Base-by-base conservation (phyloP, 2,329 filamentous ascomycete species). In the Colletotrichum sp. region DNA sequence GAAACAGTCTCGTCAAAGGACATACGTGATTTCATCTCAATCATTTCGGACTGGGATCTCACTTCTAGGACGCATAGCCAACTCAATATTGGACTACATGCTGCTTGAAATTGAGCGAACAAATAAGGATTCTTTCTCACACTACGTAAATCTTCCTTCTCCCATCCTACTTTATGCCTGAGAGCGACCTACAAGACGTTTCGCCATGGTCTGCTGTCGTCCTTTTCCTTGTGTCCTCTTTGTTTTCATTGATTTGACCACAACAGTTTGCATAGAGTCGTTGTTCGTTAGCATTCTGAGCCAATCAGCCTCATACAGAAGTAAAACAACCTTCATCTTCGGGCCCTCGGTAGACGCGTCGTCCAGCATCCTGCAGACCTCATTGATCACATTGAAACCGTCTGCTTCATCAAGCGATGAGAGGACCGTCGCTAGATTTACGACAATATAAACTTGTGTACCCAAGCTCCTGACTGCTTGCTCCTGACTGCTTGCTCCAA, bases 41-140 rank as follows among this genome's bases (percentile, higher is more conserved):
- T 43, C 2, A 9, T 43, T 43, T 1, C 38, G 5, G 9, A 5
- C 38, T n/a, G 18, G 2, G 18, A 43, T 5, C 8, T 6, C 18
- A n/a, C 1, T 38, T 8, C 1, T 18, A 2, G 1, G 16, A 7
- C 16, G 3, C 16, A 0, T 38, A 38, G 16, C 16, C 16, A 38
- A 18, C 4, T 1, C 36, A 18, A 18, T 38, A 5, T 9, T 18
- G 5, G 16, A 38, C 16, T 38, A 9, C 16, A 18, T 38, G 16
- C 36, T 18, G 36, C 36, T 38, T 38, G 13, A 9, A 18, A 5
- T 9, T 9, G 16, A 38, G 16, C 5, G 36, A 9, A 18, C 8
- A 16, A 38, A 38, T 18, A 3, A 6, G 2, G 2, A 38, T 38
- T 38, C 4, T 38, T 38, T 9, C 36, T 18, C 16, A 38, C 8